These are phyloP conservation scores for Pleurotus djamor DNA, from an alignment of 768 basidiomycete species.

Conservation along the genomic window DNA sequence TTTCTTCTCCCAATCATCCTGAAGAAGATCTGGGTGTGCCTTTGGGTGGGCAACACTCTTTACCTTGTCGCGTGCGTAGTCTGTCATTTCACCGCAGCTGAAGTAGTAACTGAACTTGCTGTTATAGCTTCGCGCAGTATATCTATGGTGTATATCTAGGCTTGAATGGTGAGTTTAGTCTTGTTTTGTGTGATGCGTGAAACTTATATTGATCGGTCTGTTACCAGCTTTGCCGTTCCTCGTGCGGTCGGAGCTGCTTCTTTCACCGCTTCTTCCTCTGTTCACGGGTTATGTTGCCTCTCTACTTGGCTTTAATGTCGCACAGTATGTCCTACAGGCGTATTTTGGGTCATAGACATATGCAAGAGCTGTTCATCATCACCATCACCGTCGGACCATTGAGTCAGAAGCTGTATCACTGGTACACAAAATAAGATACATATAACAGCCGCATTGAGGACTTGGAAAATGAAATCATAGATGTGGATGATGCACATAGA, in stretches of 20 bases:
- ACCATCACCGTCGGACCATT: too few relatives aligned
- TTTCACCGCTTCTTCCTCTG: constrained; percentile 87
- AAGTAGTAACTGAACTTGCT: constrained; percentile 1
- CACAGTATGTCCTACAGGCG: constrained; percentile 71
- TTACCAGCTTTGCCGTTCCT: constrained; percentile 87
- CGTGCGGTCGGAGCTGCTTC: constrained; percentile 82
- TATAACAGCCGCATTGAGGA: too few relatives aligned
- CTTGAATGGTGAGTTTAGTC: constrained; percentile 56
- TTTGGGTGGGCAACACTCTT: constrained; percentile 89
- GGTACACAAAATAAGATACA: too few relatives aligned
- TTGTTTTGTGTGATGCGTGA: neutral
- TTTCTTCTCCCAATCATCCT: constrained; percentile 83
- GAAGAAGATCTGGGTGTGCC: constrained; percentile 89
- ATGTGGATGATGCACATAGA: neutral
- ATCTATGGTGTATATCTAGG: constrained; percentile 90
- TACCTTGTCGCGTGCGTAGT: constrained; percentile 78
- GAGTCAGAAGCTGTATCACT: neutral
- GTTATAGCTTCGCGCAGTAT: constrained; percentile 80
- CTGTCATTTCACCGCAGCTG: neutral
- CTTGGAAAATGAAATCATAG: too few relatives aligned
- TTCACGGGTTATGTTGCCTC: constrained; percentile 86
- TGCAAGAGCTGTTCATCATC: neutral
- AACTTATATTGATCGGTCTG: neutral
- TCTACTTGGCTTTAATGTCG: constrained; percentile 88
- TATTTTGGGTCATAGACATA: constrained; percentile 63